Percentiles rank a stretch among this genome's conserved stretches.
Conservation (phyloP, 495 filamentous ascomycete species). For the Aspergillus hancockii region DNA sequence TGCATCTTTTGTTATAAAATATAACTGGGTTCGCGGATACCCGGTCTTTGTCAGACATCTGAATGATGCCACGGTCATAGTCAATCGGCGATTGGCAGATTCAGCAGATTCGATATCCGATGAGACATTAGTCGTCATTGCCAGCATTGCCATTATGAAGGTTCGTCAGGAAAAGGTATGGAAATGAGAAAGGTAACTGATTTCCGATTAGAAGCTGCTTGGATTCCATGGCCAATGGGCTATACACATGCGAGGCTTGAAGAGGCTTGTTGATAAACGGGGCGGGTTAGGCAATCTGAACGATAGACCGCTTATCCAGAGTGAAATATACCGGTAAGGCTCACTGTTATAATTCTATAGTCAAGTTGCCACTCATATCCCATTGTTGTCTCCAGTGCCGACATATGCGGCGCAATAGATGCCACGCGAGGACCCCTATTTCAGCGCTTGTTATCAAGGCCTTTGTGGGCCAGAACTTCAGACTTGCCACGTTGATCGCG, state of each 20-base stretch:
- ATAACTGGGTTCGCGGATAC: neutral
- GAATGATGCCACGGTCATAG: neutral
- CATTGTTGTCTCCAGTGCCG: neutral
- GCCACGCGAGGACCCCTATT: neutral
- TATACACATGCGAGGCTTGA: neutral
- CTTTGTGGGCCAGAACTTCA: neutral
- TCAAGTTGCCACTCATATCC: neutral
- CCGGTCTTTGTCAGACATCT: conserved; percentile 1
- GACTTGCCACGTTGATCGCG: neutral
- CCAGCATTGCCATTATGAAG: conserved; percentile 5
- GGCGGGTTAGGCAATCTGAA: neutral
- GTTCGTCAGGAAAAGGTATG: neutral
- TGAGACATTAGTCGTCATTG: conserved; percentile 6
- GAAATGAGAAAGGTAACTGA: neutral
- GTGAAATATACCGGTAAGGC: conserved; percentile 6
- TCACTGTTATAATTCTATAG: neutral
- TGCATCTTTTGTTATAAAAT: neutral
- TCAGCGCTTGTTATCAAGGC: neutral
- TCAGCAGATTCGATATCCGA: neutral
- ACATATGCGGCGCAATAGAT: conserved; percentile 6
- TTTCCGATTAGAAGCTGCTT: neutral
- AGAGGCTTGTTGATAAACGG: neutral
- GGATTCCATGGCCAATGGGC: neutral
- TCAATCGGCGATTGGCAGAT: neutral
- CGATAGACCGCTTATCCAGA: neutral